phyloP scores from a whole-genome alignment of 2,329 filamentous ascomycete genomes.

The Penicillium thymicola region DNA sequence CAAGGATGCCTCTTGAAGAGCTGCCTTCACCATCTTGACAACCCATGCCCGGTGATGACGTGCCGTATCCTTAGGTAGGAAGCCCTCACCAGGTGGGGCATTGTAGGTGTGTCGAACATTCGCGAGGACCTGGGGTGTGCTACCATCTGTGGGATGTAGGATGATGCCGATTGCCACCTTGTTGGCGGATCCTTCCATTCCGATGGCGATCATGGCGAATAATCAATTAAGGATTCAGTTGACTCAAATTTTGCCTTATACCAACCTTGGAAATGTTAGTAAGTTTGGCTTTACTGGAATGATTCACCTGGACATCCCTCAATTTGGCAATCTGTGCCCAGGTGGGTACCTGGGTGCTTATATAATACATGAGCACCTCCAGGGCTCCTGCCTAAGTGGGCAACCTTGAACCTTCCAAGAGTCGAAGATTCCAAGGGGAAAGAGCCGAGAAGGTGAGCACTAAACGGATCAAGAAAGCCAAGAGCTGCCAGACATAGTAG shows the following conservation, averaged over 20 bases:
- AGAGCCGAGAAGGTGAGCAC: too few species aligned
- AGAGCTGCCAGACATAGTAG: too few species aligned
- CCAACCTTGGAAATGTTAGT: neutral
- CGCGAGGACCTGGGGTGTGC: constrained; percentile 71
- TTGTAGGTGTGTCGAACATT: constrained; percentile 88
- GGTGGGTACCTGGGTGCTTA: neutral
- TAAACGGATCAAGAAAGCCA: too few species aligned
- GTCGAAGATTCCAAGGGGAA: too few species aligned
- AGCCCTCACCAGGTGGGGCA: constrained; percentile 82
- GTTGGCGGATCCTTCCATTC: constrained; percentile 92
- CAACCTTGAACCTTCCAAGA: too few species aligned
- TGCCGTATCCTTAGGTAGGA: constrained; percentile 94
- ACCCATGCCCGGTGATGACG: constrained; percentile 80
- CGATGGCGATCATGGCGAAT: constrained; percentile 60
- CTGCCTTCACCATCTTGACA: constrained; percentile 70
- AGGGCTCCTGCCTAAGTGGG: too few species aligned
- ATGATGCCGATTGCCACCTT: constrained; percentile 95
- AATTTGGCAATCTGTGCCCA: neutral
- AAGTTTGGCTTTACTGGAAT: neutral
- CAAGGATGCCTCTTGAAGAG: constrained; percentile 67
- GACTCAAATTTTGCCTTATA: neutral
- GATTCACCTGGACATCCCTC: neutral
- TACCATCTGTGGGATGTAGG: constrained; percentile 59
- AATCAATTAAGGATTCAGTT: neutral
- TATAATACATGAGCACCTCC: neutral